phyloP scores from a whole-genome alignment of 768 basidiomycete genomes.

The Boletus rubescentipes region DNA sequence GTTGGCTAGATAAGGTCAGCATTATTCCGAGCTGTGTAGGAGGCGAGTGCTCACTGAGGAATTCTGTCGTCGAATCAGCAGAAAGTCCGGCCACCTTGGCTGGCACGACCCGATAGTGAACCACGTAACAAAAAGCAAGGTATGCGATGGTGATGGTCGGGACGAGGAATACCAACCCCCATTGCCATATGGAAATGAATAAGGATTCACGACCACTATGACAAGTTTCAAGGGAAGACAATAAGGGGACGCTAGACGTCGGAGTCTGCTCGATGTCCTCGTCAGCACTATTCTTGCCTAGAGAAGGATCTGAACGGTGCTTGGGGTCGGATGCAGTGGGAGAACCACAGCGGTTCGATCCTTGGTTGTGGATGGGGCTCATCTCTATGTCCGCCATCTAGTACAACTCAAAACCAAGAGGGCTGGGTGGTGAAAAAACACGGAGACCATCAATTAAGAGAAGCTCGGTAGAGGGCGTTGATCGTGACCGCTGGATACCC shows the following conservation, averaged over 20 bases:
- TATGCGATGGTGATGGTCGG: constrained; percentile 7
- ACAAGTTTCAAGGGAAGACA: not conserved
- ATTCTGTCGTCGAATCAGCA: not conserved
- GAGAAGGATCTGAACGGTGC: not conserved
- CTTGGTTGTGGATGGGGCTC: not conserved
- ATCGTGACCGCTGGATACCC: not conserved
- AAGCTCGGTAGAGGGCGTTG: not conserved
- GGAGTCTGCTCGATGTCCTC: not conserved
- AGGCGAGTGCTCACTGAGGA: constrained; percentile 3
- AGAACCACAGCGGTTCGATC: not conserved
- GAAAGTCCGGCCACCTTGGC: not conserved
- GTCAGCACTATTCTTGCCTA: not conserved
- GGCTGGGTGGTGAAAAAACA: not conserved
- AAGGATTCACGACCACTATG: not conserved
- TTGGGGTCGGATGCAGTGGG: not conserved
- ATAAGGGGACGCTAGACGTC: not conserved
- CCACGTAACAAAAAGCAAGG: constrained; percentile 18
- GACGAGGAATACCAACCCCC: constrained; percentile 2
- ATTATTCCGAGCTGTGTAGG: too few species aligned
- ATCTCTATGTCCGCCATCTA: constrained; percentile 7
- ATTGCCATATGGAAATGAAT: constrained; percentile 2
- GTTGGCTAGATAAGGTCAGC: constrained; percentile 1
- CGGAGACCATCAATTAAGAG: not conserved
- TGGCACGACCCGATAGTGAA: constrained; percentile 16
- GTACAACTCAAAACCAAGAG: not conserved